Evolutionary conservation across 305 asterid species (phyloP).

Genomic region (Fraxinus greggii): DNA sequence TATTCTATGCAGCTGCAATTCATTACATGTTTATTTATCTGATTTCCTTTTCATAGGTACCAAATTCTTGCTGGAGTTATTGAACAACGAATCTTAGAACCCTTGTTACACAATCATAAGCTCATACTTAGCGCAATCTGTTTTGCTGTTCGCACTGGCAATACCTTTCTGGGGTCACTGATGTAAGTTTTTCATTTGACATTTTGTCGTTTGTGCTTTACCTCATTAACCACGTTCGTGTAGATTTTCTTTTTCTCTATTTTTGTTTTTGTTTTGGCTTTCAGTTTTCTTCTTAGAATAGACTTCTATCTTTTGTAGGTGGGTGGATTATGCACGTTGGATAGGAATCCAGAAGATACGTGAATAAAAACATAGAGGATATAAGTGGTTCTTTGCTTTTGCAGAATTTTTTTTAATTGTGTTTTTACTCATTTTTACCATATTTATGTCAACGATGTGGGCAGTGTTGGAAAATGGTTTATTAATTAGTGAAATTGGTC

Average conservation of each 20-base stretch:
- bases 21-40: constrained; percentile 1
- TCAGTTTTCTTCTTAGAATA: neutral
- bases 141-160: constrained; percentile 87
- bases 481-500: too few species aligned
- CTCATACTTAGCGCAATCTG: constrained; percentile 71
- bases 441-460: neutral
- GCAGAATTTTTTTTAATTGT: neutral
- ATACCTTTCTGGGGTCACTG: constrained; percentile 88
- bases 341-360: constrained; percentile 69
- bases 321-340: constrained; percentile 98
- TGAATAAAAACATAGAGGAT: constrained; percentile 35
- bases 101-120: constrained; percentile 78
- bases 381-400: neutral
- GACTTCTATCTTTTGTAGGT: constrained; percentile 45
- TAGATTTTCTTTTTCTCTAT: neutral
- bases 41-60: constrained; percentile 47
- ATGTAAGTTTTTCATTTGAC: constrained; percentile 45
- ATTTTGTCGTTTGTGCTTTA: neutral
- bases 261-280: neutral
- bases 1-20: neutral
- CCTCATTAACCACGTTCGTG: neutral
- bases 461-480: too few species aligned
- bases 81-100: constrained; percentile 81
- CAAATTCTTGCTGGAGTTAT: constrained; percentile 87
- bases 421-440: neutral